Evolutionary conservation across 768 basidiomycete species (phyloP), one percentile per base, ranked within the genome.

Genomic region (Kondoa subrosea): DNA sequence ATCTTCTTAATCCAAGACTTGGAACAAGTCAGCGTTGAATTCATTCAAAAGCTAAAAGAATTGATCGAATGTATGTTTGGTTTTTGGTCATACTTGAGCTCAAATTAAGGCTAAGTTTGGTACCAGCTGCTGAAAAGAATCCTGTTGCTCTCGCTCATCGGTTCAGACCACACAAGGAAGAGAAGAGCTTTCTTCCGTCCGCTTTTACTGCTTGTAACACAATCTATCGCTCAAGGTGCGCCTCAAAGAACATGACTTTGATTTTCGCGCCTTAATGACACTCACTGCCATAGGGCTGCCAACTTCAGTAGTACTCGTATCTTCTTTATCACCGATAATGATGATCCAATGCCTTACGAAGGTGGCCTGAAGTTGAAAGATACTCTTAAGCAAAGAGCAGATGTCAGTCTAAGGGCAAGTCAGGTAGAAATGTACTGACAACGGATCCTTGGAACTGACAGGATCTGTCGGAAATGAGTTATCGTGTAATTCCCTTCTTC

Each of bases 241-340:
- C n/a, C n/a, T n/a, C n/a, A n/a, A n/a, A n/a, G n/a, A n/a, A n/a
- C n/a, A n/a, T n/a, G n/a, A n/a, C n/a, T n/a, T n/a, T n/a, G n/a
- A n/a, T n/a, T n/a, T n/a, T n/a, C n/a, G n/a, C n/a, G n/a, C n/a
- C n/a, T n/a, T n/a, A n/a, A n/a, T n/a, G n/a, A n/a, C n/a, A n/a
- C n/a, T n/a, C n/a, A n/a, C 86, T 26, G 90, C 2, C 72, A 71
- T 15, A 76, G 78, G 27, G 77, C 77, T 60, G 62, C 91, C 74
- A 89, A 85, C 0, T 89, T 90, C 1, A 85, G 87, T n/a, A 92
- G 93, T 75, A 50, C 40, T 8, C 85, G 91, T 3, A 83, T 97
- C 0, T 96, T 96, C 76, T 79, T 93, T 50, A 87, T 99, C 57
- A 97, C 95, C 0, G 87, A 97, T 74, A 85, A 88, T 71, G 90